These are phyloP conservation scores for Trichoderma brevicompactum DNA, from an alignment of 2,329 filamentous ascomycete genomes.

Conservation along the genomic window DNA sequence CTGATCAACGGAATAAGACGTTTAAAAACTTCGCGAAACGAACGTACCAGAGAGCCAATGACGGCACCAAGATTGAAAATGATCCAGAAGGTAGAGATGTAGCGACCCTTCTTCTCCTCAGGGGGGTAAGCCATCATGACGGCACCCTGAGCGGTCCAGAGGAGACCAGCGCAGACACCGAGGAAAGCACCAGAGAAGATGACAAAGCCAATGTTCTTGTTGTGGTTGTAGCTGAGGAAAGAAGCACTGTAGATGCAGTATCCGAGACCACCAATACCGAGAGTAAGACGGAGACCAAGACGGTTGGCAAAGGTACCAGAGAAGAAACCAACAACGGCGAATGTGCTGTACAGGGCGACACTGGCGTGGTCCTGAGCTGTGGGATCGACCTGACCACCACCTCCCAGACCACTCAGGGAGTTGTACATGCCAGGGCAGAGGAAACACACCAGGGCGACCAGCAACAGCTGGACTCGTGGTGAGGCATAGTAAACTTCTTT, in stretches of 20 bases:
- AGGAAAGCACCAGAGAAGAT: constrained; percentile 77
- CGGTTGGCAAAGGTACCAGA: constrained; percentile 79
- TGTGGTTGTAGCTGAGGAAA: constrained; percentile 74
- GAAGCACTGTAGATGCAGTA: constrained; percentile 76
- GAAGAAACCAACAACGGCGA: constrained; percentile 69
- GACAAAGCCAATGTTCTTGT: constrained; percentile 68
- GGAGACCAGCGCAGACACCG: constrained; percentile 76
- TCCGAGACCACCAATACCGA: constrained; percentile 74
- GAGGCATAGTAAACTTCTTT: constrained; percentile 71
- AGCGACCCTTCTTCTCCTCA: constrained; percentile 81
- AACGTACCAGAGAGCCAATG: constrained; percentile 68
- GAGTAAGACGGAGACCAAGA: constrained; percentile 69
- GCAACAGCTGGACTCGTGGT: constrained; percentile 70
- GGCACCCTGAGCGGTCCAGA: constrained; percentile 82
- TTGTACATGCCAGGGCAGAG: constrained; percentile 76
- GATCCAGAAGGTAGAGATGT: constrained; percentile 91
- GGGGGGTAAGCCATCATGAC: constrained; percentile 90
- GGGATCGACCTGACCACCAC: constrained; percentile 57
- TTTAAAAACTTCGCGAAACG: too few relatives aligned
- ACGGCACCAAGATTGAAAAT: constrained; percentile 94
- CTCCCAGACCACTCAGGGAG: constrained; percentile 67
- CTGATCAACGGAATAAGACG: constrained; percentile 31
- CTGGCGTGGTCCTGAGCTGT: constrained; percentile 66
- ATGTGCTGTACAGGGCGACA: constrained; percentile 73
- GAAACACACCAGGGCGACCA: constrained; percentile 64